Base-by-base conservation (phyloP, 305 asterid genomes). In the Lippia alba region DNA sequence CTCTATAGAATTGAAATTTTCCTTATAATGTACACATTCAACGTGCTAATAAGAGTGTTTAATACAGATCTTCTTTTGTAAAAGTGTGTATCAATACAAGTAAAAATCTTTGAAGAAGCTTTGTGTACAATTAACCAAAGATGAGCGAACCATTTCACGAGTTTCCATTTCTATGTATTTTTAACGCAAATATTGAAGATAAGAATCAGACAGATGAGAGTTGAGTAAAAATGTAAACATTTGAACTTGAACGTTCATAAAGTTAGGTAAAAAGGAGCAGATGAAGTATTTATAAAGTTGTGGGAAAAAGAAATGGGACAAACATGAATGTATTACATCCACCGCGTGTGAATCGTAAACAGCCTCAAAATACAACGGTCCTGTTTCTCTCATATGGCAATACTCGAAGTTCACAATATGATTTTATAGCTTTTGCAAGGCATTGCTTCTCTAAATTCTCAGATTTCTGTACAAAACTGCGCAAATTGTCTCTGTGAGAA, bases 401-500 rank as follows among this genome's bases (percentile, higher is more conserved):
- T 67, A 94, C 94, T 15, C 98, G 88, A 74, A 91, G 86, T 77
- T 87, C 97, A 56, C 99, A 94, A 59, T 94, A 94, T 36, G 92
- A 89, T 74, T 88, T 86, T 48, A 94, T 84, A 56, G 99, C 97
- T 83, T 86, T 91, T 5, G 92, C 90, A 69, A 94, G 96, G 67
- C 97, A 94, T 40, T 84, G 96, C 81, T 86, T 94, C 88, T 94
- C 99, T 78, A 94, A 84, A 78, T 85, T 87, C 89, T 89, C 89
- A 10, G 97, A 94, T 84, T 88, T 94, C 77, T 82, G 94, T 67
- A 88, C 83, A 72, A 91, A 91, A 67, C 96, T 85, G 78, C 71
- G 81, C 80, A 94, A 64, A 70, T 70, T 89, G 70, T 94, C 99
- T 79, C 91, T 82, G 78, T 91, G 97, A 62, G 99, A 89, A 81